Evolutionary conservation across 345 rosid species (phyloP).

Genomic region (Arabidopsis arenosa): DNA sequence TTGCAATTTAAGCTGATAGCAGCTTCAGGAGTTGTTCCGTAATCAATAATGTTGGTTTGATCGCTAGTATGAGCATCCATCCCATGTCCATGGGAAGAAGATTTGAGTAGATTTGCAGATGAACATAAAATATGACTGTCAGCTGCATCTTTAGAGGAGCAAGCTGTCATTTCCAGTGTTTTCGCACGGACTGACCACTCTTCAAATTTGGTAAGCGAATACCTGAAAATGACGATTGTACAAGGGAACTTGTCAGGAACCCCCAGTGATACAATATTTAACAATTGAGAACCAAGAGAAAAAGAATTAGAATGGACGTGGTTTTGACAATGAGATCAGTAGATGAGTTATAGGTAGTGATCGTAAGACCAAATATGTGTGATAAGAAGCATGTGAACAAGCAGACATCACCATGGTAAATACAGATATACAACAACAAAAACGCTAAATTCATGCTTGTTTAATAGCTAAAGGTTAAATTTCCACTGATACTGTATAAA

Average conservation of each 20-base stretch:
- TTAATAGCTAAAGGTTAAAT: constrained; percentile 18
- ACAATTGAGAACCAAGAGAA: constrained; percentile 1
- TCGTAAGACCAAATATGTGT: constrained; percentile 23
- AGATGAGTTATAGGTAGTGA: constrained; percentile 19
- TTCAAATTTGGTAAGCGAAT: constrained; percentile 54
- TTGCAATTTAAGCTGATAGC: constrained; percentile 65
- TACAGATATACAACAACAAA: constrained; percentile 20
- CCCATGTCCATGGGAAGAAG: constrained; percentile 47
- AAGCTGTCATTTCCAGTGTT: constrained; percentile 56
- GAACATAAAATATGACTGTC: constrained; percentile 58
- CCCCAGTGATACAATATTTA: constrained; percentile 17
- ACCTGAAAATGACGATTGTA: constrained; percentile 53
- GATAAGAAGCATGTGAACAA: constrained; percentile 18
- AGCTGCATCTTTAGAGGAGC: constrained; percentile 48
- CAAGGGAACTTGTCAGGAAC: constrained; percentile 37
- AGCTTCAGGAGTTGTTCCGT: constrained; percentile 41
- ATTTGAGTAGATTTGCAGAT: constrained; percentile 51
- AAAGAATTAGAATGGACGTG: constrained; percentile 21
- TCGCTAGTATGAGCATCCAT: constrained; percentile 34
- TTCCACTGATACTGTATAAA: constrained; percentile 10
- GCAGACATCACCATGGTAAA: constrained; percentile 14
- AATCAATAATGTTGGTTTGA: constrained; percentile 38
- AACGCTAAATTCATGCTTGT: constrained; percentile 10
- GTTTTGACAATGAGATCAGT: constrained; percentile 17
- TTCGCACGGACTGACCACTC: constrained; percentile 56